phyloP scores from a whole-genome alignment of 116 monocot species.

The Dioscorea cayenensis region DNA sequence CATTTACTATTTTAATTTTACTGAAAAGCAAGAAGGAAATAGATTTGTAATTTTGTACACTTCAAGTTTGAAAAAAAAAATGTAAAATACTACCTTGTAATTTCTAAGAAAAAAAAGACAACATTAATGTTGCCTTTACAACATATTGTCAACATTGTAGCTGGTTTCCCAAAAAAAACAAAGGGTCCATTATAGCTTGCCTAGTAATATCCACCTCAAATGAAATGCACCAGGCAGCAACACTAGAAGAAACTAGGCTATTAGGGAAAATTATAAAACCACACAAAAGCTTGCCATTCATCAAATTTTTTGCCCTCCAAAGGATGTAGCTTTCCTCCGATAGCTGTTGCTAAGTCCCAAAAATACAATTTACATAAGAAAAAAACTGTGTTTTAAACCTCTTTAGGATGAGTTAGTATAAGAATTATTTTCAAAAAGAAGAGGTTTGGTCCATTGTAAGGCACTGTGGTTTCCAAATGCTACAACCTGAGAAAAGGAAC shows the following conservation, averaged over 20 bases:
- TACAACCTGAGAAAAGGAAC: slow-evolving; percentile 32
- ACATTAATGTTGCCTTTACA: no score
- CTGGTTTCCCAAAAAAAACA: no score
- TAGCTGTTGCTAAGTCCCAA: slow-evolving; percentile 30
- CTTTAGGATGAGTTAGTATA: background rate
- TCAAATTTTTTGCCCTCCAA: slow-evolving; percentile 50
- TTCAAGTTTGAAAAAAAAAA: no score
- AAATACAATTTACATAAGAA: background rate
- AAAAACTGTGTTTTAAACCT: no score
- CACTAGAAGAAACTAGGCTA: background rate
- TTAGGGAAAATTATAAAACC: background rate
- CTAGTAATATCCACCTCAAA: no score
- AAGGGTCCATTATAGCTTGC: no score
- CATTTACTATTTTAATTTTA: slow-evolving; percentile 72
- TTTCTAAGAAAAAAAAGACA: no score
- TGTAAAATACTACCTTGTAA: no score
- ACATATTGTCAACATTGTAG: no score
- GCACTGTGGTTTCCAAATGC: slow-evolving; percentile 58
- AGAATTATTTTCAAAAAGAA: slow-evolving; percentile 41
- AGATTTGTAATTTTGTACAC: no score
- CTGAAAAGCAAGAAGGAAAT: slow-evolving; percentile 25
- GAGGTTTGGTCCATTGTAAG: slow-evolving; percentile 22
- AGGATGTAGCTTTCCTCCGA: slow-evolving; percentile 45
- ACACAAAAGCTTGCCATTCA: slow-evolving; percentile 43
- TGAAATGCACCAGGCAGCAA: no score